Base-by-base conservation (phyloP, 495 filamentous ascomycete genomes). In the Mycothermus thermophilus region DNA sequence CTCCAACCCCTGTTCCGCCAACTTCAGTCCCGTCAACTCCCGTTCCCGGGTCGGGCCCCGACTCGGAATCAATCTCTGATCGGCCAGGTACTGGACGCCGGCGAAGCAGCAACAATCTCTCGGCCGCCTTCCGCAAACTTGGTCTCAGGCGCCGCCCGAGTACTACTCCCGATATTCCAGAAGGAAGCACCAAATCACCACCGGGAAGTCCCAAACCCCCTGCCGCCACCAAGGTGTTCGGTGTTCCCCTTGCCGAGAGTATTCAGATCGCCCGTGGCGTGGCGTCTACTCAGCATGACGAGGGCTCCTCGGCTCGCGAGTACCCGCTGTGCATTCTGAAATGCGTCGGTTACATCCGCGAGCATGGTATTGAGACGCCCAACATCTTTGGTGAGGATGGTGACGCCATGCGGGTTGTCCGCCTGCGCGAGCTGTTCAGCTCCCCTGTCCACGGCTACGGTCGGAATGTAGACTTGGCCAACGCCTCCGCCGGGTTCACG, bases 311-410 rank as follows among this genome's bases (percentile, higher is more conserved):
- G 19, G 47, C 49, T 12, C 49, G 52, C 23, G 50, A 58, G 12
- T 66, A 63, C 40, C 62, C 62, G 5, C 42, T 63, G 3, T 60
- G 55, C 38, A 51, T 66, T 34, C 55, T 63, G 9, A 58, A 60
- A 8, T 66, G 62, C 32, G 57, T 52, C 24, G 57, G 56, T 37
- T 59, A 58, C 45, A 41, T 66, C 32, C 54, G 55, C 22, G 53
- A 61, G 23, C 43, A 53, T 33, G 50, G 48, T 6, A 32, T 63
- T 3, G 36, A 51, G 5, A 42, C 50, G 4, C 56, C 58, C 1
- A 43, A 60, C 34, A 39, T 65, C 21, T 65, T 65, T 20, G 55
- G 54, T 24, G 41, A 54, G 17, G 49, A 52, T 10, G 58, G 50
- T 11, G 57, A 62, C 33, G 34, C 37, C 1, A 32, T 47, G n/a